These are phyloP conservation scores for Geotrichum reessii DNA, from an alignment of 1,139 yeast species.

Conservation along the genomic window DNA sequence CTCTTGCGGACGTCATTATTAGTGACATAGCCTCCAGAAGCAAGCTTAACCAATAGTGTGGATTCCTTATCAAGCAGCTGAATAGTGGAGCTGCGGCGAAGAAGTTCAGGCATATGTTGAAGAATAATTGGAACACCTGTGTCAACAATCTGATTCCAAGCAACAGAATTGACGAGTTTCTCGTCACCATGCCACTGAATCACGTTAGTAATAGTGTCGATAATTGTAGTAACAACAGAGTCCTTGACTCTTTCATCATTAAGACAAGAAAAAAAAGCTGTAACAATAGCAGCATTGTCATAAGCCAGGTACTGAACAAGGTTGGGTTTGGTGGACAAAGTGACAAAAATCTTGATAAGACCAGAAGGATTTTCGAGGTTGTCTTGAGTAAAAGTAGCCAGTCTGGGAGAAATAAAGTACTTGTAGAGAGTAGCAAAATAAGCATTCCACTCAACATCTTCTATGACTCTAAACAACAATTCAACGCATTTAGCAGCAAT, in stretches of 20 bases:
- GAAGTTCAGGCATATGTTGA: slow-evolving; percentile 27
- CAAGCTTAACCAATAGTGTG: slow-evolving; percentile 50
- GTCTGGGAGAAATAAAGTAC: slow-evolving; percentile 58
- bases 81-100: slow-evolving; percentile 24
- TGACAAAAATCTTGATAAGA: slow-evolving; percentile 57
- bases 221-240: slow-evolving; percentile 51
- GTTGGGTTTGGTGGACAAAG: slow-evolving; percentile 52
- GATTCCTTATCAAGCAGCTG: slow-evolving; percentile 47
- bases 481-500: slow-evolving; percentile 34
- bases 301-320: slow-evolving; percentile 46
- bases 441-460: slow-evolving; percentile 44
- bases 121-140: slow-evolving; percentile 28
- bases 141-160: slow-evolving; percentile 28
- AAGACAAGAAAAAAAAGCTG: slow-evolving; percentile 52
- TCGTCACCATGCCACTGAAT: slow-evolving; percentile 43
- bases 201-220: slow-evolving; percentile 53
- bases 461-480: slow-evolving; percentile 23
- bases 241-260: slow-evolving; percentile 58
- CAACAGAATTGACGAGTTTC: slow-evolving; percentile 12
- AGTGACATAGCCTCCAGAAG: slow-evolving; percentile 56
- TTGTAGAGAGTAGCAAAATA: slow-evolving; percentile 50
- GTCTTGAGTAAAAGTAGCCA: slow-evolving; percentile 61
- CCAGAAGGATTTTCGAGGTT: slow-evolving; percentile 82
- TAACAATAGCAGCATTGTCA: slow-evolving; percentile 49
- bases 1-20: slow-evolving; percentile 51